phyloP scores from a whole-genome alignment of 768 basidiomycete species.

The Paxillus rubicundulus region DNA sequence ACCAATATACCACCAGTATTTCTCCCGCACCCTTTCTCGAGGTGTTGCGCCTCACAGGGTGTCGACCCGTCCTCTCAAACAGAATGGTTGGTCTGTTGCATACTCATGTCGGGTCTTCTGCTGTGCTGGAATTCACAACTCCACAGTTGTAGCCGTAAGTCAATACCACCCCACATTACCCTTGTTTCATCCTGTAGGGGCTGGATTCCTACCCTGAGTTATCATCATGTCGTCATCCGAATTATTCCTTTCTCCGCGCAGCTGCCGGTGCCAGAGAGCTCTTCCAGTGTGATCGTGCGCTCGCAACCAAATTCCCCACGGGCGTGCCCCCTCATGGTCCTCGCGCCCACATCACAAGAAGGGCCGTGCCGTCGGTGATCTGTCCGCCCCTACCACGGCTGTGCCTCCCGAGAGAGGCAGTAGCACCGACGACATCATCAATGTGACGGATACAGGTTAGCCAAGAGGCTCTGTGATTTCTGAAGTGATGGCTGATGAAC shows the following conservation, averaged over 20 bases:
- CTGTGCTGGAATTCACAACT: too few species aligned
- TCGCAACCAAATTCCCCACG: conserved; percentile 54
- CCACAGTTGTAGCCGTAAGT: not conserved
- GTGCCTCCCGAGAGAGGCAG: conserved; percentile 11
- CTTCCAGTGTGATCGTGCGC: conserved; percentile 50
- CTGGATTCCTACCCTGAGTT: not conserved
- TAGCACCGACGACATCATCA: conserved; percentile 35
- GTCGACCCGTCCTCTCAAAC: too few species aligned
- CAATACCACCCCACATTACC: not conserved
- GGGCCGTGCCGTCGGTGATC: not conserved
- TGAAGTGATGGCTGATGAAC: not conserved
- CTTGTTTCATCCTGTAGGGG: not conserved
- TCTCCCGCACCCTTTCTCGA: too few species aligned
- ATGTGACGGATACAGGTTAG: conserved; percentile 54
- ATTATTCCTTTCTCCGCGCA: conserved; percentile 44
- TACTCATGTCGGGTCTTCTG: too few species aligned
- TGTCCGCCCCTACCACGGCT: conserved; percentile 6
- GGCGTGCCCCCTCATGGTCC: conserved; percentile 58
- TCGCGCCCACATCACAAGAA: conserved; percentile 24
- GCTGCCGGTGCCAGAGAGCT: conserved; percentile 44
- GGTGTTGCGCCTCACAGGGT: too few species aligned
- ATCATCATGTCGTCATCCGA: conserved; percentile 36
- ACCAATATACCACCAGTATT: too few species aligned
- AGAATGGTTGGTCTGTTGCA: too few species aligned
- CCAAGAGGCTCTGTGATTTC: not conserved